Conservation (phyloP, 106 monocot species). For the Dendrobium catenatum region DNA sequence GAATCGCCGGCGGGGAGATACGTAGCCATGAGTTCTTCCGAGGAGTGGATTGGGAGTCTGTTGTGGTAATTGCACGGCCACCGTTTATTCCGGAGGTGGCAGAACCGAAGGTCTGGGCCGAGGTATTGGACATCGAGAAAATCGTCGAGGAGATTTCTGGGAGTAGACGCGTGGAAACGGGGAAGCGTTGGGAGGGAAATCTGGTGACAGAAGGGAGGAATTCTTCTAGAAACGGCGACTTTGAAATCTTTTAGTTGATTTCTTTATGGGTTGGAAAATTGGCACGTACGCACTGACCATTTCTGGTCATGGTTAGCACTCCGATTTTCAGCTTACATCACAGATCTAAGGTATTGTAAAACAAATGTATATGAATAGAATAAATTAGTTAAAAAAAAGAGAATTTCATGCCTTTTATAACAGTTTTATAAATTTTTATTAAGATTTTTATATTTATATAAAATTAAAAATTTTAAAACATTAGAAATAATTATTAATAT, state of each 20-base stretch:
- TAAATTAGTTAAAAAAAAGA: too few relatives aligned
- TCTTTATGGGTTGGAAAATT: too few relatives aligned
- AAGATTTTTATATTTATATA: too few relatives aligned
- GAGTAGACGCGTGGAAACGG: neutral
- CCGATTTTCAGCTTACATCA: too few relatives aligned
- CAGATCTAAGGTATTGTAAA: too few relatives aligned
- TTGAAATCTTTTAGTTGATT: neutral
- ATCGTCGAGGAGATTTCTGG: constrained; percentile 34
- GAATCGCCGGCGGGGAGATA: constrained; percentile 42
- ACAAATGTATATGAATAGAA: too few relatives aligned
- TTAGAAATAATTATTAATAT: too few relatives aligned
- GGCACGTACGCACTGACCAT: too few relatives aligned
- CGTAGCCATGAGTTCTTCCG: constrained; percentile 69
- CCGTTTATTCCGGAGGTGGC: constrained; percentile 55
- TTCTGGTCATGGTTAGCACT: too few relatives aligned
- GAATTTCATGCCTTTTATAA: too few relatives aligned
- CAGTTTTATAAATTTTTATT: too few relatives aligned
- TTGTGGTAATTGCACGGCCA: constrained; percentile 52
- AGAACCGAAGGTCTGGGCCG: constrained; percentile 8
- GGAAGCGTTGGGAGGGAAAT: neutral
- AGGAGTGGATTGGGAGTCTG: constrained; percentile 60
- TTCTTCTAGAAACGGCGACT: constrained; percentile 3
- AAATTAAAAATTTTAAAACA: too few relatives aligned
- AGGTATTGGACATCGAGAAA: constrained; percentile 53
- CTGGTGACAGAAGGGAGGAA: neutral